phyloP scores from a whole-genome alignment of 176 grass and related monocot species.

The Avena eriantha region DNA sequence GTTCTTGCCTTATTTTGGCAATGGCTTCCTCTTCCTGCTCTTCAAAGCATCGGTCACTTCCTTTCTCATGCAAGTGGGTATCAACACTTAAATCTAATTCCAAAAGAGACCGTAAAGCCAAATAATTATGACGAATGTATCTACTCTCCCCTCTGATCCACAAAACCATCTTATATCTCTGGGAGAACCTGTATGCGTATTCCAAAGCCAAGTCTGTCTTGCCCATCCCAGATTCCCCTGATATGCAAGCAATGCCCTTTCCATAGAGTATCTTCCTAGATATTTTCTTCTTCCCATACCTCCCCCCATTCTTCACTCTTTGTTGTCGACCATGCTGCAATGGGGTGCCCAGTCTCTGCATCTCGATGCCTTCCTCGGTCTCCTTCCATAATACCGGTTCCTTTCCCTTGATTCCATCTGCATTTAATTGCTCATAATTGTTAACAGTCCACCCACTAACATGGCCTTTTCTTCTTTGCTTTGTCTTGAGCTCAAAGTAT shows the following conservation, averaged over 20 bases:
- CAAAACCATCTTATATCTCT: slow-evolving; percentile 94
- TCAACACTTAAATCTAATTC: slow-evolving; percentile 75
- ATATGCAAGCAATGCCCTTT: slow-evolving; percentile 96
- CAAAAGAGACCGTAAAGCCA: slow-evolving; percentile 71
- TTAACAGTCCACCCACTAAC: slow-evolving; percentile 48
- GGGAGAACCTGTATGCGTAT: slow-evolving; percentile 84
- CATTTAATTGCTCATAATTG: slow-evolving; percentile 58
- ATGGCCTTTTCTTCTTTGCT: slow-evolving; percentile 61
- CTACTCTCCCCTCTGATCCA: slow-evolving; percentile 93
- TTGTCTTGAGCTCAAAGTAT: slow-evolving; percentile 88
- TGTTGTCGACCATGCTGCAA: slow-evolving; percentile 44
- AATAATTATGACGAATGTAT: slow-evolving; percentile 88
- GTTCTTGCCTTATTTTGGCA: slow-evolving; percentile 77
- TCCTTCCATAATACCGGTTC: slow-evolving; percentile 91
- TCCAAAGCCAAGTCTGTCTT: slow-evolving; percentile 96
- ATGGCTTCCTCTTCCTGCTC: slow-evolving; percentile 97
- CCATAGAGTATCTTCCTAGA: slow-evolving; percentile 88
- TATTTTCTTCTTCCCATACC: slow-evolving; percentile 62
- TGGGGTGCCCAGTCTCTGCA: slow-evolving; percentile 78
- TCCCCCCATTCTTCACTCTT: slow-evolving; percentile 59
- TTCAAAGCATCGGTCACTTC: slow-evolving; percentile 84
- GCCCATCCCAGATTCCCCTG: slow-evolving; percentile 94
- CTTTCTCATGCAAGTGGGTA: slow-evolving; percentile 71
- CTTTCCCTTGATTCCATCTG: slow-evolving; percentile 74
- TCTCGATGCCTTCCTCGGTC: slow-evolving; percentile 95